Percentiles rank a stretch among this genome's conserved stretches.
These are phyloP conservation scores for Musa itinerans DNA, from an alignment of 176 grass and related monocot genomes.

Conservation along the genomic window DNA sequence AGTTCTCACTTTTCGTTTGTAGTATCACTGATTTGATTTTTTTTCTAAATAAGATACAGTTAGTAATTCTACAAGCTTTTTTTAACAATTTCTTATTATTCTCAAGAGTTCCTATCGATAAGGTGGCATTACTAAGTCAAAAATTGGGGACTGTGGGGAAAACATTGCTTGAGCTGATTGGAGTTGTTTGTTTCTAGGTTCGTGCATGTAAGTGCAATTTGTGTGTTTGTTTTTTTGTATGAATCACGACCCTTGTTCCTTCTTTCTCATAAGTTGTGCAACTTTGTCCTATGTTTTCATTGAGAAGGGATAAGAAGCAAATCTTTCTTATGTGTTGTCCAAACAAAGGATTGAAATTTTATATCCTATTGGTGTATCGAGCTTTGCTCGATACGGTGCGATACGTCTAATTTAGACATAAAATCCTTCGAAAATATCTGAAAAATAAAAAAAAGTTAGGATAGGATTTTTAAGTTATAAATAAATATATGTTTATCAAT, in stretches of 20 bases:
- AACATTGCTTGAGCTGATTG: conserved; percentile 81
- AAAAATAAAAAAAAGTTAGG: no score
- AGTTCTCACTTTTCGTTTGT: no score
- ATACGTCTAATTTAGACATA: no score
- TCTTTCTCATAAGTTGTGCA: background rate
- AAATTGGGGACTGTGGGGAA: conserved; percentile 66
- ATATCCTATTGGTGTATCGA: no score
- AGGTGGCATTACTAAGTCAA: conserved; percentile 77
- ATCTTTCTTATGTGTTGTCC: no score
- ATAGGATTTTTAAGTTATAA: no score
- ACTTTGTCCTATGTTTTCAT: no score
- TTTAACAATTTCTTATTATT: background rate
- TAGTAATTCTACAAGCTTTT: background rate
- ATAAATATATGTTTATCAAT: no score
- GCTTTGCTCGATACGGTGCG: no score
- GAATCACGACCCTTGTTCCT: background rate
- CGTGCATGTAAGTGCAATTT: conserved; percentile 65
- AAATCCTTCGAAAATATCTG: no score
- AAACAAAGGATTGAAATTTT: no score
- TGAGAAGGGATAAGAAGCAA: no score
- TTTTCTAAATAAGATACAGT: background rate
- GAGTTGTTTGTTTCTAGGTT: conserved; percentile 95
- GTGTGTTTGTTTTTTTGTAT: background rate
- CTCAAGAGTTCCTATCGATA: conserved; percentile 78
- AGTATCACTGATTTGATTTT: background rate